Base-by-base conservation (phyloP, 352 stramenopile species). In the Phytophthora foliorum region DNA sequence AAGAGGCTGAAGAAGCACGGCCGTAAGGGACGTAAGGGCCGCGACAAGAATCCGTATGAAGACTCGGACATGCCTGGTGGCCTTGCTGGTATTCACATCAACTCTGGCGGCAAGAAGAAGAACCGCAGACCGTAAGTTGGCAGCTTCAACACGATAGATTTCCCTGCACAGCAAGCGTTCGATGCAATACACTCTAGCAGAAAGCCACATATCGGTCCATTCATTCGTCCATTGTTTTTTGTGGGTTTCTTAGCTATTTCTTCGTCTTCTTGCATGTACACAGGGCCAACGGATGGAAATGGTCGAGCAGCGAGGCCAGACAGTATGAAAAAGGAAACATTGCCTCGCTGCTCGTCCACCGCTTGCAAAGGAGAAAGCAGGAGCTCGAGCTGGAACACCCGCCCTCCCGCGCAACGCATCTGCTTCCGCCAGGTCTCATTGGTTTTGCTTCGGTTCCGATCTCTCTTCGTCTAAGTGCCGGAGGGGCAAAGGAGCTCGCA, bases 31-130 rank as follows among this genome's bases (percentile, higher is more conserved):
- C 85, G 93, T 16, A 99, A 99, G 79, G 80, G 93, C 17, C 84
- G 97, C 32, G 96, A 99, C 59, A 98, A 98, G 74, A 98, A 99
- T 78, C 97, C 97, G 36, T 99, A 99, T 77, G 91, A 95, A 67
- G 89, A 97, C 69, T 89, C 82, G 45, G 89, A 97, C 55, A 29
- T 94, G 46, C 83, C 86, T 34, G 72, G 64, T 34, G 80, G 77
- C n/a, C 38, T 75, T 27, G 57, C 65, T 19, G 78, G 72, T 41
- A 74, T 91, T 44, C 84, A 90, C 58, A 88, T 92, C 53, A 92
- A 92, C 70, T 76, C 74, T 49, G 84, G 83, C 14, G 84, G 86
- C 32, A 92, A 91, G 77, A 94, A 94, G 79, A 82, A 83, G 54
- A 82, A 77, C 48, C 88, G 87, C 62, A 80, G 81, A 51, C 72